Base-by-base conservation (phyloP, 1,284 basidiomycete genomes). In the Malassezia brasiliensis region DNA sequence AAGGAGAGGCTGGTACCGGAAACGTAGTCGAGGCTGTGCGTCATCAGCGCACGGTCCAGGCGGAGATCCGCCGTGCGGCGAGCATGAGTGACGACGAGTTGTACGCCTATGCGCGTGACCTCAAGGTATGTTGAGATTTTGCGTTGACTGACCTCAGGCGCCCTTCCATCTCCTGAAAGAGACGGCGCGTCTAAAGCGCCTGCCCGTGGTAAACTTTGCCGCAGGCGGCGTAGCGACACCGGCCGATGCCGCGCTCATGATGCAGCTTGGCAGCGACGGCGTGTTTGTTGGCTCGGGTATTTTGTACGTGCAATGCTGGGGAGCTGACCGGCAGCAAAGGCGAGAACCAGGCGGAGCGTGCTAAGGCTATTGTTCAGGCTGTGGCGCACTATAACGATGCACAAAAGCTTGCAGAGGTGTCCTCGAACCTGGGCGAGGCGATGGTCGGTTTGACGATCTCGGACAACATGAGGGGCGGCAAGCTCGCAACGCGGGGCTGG, bases 81-180 rank as follows among this genome's bases (percentile, higher is more conserved):
- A 67, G 66, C 48, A 75, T 77, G 68, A 89, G 91, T 88, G 91
- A 98, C 71, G 90, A 96, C 69, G 94, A 99, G 78, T 83, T 99
- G 6, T 96, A 94, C 76, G 82, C 84, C 3, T 91, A 85, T 75
- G 91, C 93, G 32, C 96, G 94, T 76, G 87, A 96, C 37, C 68
- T 74, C 49, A 45, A 45, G 42, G 42, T 45, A 19, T 25, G 42
- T 45, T 14, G 14, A 6, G 17, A 9, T 22, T 10, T 11, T 42
- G 20, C 15, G 11, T 25, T 30, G 30, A 17, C 17, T 45, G 11
- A 45, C 42, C 1, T 36, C 83, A 86, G 67, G 93, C 91, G 0
- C 94, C 93, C n/a, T 94, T 88, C 80, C 91, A 98, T 77, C 80
- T 99, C 20, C 80, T 99, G 62, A 96, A 96, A 79, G 93, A 98